These are phyloP conservation scores for Penicillium riverlandense DNA, from an alignment of 495 filamentous ascomycete genomes.

Conservation along the genomic window DNA sequence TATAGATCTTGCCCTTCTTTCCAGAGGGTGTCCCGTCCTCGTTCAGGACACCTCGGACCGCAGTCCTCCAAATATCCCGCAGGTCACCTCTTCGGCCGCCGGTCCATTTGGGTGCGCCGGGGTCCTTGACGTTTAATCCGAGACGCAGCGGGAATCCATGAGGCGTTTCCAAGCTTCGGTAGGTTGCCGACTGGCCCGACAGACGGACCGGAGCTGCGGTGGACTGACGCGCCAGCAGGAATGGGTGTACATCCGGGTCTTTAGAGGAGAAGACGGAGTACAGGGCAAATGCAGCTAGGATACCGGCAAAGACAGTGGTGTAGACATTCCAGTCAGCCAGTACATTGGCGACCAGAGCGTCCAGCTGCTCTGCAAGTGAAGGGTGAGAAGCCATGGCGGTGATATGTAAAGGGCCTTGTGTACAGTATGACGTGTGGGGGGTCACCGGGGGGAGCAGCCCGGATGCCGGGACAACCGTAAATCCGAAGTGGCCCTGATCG, in stretches of 20 bases:
- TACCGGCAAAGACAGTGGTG: constrained; percentile 54
- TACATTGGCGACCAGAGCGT: constrained; percentile 58
- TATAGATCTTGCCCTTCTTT: constrained; percentile 68
- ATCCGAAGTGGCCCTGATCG: constrained; percentile 3
- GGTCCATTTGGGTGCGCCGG: constrained; percentile 74
- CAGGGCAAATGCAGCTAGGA: constrained; percentile 53
- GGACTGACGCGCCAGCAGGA: constrained; percentile 81
- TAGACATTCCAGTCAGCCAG: constrained; percentile 75
- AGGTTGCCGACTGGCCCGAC: constrained; percentile 74
- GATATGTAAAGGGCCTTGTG: too few relatives aligned
- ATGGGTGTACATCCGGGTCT: constrained; percentile 86
- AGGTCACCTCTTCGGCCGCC: constrained; percentile 82
- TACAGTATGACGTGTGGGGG: constrained; percentile 20
- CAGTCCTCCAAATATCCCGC: constrained; percentile 84
- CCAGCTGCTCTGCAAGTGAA: constrained; percentile 52
- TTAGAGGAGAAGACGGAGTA: constrained; percentile 53
- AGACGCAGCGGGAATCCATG: constrained; percentile 74
- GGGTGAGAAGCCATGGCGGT: constrained; percentile 40
- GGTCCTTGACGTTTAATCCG: constrained; percentile 79
- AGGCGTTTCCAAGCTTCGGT: constrained; percentile 73
- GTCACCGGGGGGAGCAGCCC: neutral
- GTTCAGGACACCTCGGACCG: constrained; percentile 54
- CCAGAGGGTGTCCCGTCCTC: constrained; percentile 51
- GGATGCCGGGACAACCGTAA: constrained; percentile 15
- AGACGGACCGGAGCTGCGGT: constrained; percentile 70